Evolutionary conservation across 345 rosid genomes (phyloP).

Genomic region (Salix dunnii): DNA sequence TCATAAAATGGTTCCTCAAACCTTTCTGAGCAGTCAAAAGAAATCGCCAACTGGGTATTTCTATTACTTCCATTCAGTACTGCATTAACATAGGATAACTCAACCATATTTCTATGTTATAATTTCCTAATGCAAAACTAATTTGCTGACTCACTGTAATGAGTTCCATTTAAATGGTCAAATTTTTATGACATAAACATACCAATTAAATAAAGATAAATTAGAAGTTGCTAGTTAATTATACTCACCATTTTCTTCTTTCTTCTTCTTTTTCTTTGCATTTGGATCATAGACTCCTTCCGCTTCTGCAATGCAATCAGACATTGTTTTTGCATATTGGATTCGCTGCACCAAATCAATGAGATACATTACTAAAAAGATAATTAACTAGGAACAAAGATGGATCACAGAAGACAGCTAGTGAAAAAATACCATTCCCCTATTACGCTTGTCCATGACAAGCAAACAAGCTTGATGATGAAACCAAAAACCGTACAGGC

Average conservation of each 20-base stretch:
- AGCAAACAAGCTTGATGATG: background rate
- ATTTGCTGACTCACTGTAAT: background rate
- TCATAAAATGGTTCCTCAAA: background rate
- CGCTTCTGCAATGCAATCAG: constrained; percentile 78
- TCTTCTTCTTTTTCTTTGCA: constrained; percentile 86
- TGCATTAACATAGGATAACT: background rate
- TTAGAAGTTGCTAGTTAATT: background rate
- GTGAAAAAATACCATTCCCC: background rate
- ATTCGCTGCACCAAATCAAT: constrained; percentile 50
- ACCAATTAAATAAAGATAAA: background rate
- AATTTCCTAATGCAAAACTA: background rate
- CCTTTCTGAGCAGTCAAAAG: background rate
- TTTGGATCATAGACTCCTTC: constrained; percentile 76
- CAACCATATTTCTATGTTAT: background rate
- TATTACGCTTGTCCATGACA: background rate
- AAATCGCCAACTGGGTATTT: background rate
- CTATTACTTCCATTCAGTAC: background rate
- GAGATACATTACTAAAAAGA: background rate
- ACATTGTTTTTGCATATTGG: constrained; percentile 84
- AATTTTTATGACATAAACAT: background rate
- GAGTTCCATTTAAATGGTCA: background rate
- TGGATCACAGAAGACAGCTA: background rate
- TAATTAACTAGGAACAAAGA: background rate
- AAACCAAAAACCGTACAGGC: background rate
- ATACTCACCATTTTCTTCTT: constrained; percentile 76